phyloP scores from a whole-genome alignment of 139 green algal genomes.

The Chlorella vulgaris region DNA sequence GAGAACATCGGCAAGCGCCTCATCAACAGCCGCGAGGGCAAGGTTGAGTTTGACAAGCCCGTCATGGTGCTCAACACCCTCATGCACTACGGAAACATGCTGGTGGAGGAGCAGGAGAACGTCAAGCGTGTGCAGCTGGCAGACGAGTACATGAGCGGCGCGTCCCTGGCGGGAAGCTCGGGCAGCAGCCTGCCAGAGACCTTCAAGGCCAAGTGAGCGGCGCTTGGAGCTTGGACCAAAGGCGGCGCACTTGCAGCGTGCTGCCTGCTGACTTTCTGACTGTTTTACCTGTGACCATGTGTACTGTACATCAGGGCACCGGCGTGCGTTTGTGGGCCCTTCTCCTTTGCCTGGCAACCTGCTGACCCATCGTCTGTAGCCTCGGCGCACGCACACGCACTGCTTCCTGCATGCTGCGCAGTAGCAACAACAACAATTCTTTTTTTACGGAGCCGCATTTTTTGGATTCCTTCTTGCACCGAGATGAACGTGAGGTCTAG shows the following conservation, averaged over 20 bases:
- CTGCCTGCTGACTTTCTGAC: not conserved
- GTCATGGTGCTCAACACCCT: conserved; percentile 86
- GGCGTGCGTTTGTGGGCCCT: not conserved
- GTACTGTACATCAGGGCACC: not conserved
- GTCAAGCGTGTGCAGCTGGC: conserved; percentile 98
- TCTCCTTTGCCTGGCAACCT: not conserved
- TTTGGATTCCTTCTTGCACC: conserved; percentile 5
- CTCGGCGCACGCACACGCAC: not conserved
- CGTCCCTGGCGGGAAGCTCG: conserved; percentile 78
- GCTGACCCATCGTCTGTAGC: not conserved
- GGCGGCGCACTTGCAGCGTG: not conserved
- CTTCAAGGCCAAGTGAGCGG: conserved; percentile 38
- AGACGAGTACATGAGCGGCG: conserved; percentile 90
- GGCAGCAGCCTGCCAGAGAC: conserved; percentile 79
- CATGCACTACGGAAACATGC: conserved; percentile 85
- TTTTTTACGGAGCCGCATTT: not conserved
- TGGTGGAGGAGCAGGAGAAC: conserved; percentile 99
- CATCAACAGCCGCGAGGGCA: conserved; percentile 89
- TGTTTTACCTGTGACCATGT: not conserved
- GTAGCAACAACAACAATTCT: not conserved
- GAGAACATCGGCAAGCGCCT: conserved; percentile 91
- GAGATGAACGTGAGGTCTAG: conserved; percentile 1
- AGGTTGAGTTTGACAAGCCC: conserved; percentile 87
- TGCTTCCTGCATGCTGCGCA: not conserved
- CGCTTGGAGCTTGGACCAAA: not conserved